Evolutionary conservation across 2,329 filamentous ascomycete species (phyloP).

Genomic region (Plenodomus lindquistii): DNA sequence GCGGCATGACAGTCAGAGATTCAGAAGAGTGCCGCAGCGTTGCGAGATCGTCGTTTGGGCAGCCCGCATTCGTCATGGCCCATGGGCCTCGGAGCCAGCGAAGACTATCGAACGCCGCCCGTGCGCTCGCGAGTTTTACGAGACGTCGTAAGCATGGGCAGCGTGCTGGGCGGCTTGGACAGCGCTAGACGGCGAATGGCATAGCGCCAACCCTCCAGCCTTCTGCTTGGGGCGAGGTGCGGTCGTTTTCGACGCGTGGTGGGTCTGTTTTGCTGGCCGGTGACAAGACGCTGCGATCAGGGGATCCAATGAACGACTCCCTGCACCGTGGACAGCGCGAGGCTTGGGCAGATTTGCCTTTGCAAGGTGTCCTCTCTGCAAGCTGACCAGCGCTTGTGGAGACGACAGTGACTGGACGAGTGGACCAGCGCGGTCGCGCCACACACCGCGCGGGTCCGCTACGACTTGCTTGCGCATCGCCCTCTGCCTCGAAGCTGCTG

Average conservation of each 20-base stretch:
- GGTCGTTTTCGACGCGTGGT: slow-evolving; percentile 23
- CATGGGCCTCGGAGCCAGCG: slow-evolving; percentile 35
- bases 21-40: slow-evolving; percentile 31
- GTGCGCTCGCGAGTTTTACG: slow-evolving; percentile 30
- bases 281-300: slow-evolving; percentile 16
- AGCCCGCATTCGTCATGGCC: slow-evolving; percentile 40
- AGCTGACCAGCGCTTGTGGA: slow-evolving; percentile 28
- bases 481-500: slow-evolving; percentile 31
- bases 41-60: slow-evolving; percentile 37
- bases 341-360: slow-evolving; percentile 16
- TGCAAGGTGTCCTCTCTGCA: slow-evolving; percentile 23
- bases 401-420: slow-evolving; percentile 12
- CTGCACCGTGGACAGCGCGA: slow-evolving; percentile 15
- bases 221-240: slow-evolving; percentile 33
- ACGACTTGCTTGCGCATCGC: slow-evolving; percentile 9
- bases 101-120: slow-evolving; percentile 43
- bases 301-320: slow-evolving; percentile 8
- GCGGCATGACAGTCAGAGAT: slow-evolving; percentile 38
- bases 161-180: slow-evolving; percentile 14
- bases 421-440: slow-evolving; percentile 16
- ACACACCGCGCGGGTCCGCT: slow-evolving; percentile 18
- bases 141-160: slow-evolving; percentile 40
- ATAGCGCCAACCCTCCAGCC: slow-evolving; percentile 25
- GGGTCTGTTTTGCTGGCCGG: slow-evolving; percentile 8
- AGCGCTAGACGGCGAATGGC: slow-evolving; percentile 22